Evolutionary conservation across 1,284 basidiomycete genomes (phyloP).

Genomic region (Microbotryum lychnidis-dioicae): DNA sequence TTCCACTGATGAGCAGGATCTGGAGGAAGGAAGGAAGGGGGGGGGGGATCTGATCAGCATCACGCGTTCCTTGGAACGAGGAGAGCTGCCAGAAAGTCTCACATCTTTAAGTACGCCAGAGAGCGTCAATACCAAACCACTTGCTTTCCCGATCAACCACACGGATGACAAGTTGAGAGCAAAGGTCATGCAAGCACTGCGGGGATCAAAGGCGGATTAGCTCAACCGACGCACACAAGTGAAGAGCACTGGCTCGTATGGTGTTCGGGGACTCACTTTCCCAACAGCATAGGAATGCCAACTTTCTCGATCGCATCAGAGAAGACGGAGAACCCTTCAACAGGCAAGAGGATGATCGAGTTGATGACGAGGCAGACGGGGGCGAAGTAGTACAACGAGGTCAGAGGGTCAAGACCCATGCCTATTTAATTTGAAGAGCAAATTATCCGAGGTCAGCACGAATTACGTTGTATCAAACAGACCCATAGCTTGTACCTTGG

Average conservation of each 20-base stretch:
- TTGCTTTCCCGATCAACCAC: conserved; percentile 81
- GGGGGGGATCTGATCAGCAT: background rate
- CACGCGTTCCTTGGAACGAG: background rate
- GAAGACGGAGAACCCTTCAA: conserved; percentile 28
- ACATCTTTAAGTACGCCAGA: conserved; percentile 66
- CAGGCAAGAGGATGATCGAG: conserved; percentile 41
- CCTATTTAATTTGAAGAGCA: background rate
- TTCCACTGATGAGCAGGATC: conserved; percentile 84
- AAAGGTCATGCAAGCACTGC: conserved; percentile 84
- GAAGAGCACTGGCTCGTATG: too few relatives aligned
- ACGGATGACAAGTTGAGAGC: conserved; percentile 87
- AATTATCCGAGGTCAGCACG: too few relatives aligned
- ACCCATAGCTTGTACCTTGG: conserved; percentile 71
- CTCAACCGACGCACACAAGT: too few relatives aligned
- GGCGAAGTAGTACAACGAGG: conserved; percentile 75
- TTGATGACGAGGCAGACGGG: conserved; percentile 81
- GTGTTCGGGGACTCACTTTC: conserved; percentile 18
- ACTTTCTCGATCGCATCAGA: conserved; percentile 22
- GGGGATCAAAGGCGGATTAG: conserved; percentile 51
- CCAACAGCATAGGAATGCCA: conserved; percentile 24
- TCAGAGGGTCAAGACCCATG: conserved; percentile 69
- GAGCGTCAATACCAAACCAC: conserved; percentile 80
- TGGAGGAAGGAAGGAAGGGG: conserved; percentile 51
- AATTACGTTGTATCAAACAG: conserved; percentile 1
- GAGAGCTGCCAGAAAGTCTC: background rate